These are phyloP conservation scores for Nakazawaea laoshanensis DNA, from an alignment of 805 yeast genomes.

Conservation along the genomic window DNA sequence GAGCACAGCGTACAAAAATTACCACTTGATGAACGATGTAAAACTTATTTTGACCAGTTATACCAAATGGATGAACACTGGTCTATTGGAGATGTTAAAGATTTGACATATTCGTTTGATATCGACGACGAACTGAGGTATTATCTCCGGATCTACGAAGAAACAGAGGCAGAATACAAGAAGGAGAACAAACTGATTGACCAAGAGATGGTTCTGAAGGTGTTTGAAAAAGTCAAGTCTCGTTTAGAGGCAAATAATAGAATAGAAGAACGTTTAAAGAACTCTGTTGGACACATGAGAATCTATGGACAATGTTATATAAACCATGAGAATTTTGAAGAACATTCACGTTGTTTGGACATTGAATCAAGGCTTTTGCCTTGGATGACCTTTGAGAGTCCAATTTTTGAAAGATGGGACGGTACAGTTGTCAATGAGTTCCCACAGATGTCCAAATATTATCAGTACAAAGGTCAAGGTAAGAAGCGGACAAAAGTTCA, in stretches of 20 bases:
- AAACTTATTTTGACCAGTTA: constrained; percentile 9
- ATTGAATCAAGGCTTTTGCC: constrained; percentile 31
- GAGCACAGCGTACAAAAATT: constrained; percentile 2
- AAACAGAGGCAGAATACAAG: constrained; percentile 6
- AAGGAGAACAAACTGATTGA: constrained; percentile 7
- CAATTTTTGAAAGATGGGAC: constrained; percentile 32
- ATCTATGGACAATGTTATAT: constrained; percentile 37
- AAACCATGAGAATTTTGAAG: constrained; percentile 5
- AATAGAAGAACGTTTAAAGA: constrained; percentile 20
- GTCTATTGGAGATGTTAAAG: constrained; percentile 7
- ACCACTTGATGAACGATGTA: constrained; percentile 7
- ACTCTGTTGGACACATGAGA: constrained; percentile 33
- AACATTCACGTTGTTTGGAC: constrained; percentile 17
- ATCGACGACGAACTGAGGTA: constrained; percentile 9
- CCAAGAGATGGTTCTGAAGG: constrained; percentile 8
- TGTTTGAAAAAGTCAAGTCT: constrained; percentile 5
- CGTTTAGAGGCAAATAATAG: constrained; percentile 1
- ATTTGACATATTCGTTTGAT: constrained; percentile 7
- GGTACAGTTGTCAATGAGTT: constrained; percentile 18
- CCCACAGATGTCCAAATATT: constrained; percentile 22
- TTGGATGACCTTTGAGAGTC: constrained; percentile 30
- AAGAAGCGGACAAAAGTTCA: neutral
- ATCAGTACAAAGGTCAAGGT: constrained; percentile 7
- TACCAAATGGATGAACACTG: constrained; percentile 9
- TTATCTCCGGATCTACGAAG: constrained; percentile 7